These are phyloP conservation scores for Trichoderma virens DNA, from an alignment of 495 filamentous ascomycete genomes.

Conservation along the genomic window DNA sequence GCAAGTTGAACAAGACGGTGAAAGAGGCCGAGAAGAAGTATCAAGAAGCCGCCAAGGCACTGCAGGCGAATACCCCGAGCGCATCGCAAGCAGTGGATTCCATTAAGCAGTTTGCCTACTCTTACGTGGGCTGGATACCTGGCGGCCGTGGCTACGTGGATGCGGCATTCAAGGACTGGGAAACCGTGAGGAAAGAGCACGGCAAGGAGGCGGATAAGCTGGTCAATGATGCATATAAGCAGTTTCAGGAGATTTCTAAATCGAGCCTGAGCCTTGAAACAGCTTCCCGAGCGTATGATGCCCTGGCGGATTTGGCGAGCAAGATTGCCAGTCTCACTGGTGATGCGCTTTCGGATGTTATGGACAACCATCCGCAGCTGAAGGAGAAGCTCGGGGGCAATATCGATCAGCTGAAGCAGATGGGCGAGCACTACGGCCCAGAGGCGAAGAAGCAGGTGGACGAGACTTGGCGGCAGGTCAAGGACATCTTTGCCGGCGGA, in stretches of 20 bases:
- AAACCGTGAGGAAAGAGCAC: conserved; percentile 49
- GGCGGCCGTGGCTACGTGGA: conserved; percentile 56
- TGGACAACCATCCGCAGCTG: conserved; percentile 57
- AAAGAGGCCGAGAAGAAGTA: conserved; percentile 45
- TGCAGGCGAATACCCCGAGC: conserved; percentile 48
- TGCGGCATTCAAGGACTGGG: conserved; percentile 54
- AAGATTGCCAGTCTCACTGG: conserved; percentile 46
- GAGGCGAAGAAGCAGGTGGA: conserved; percentile 63
- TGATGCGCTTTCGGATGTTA: conserved; percentile 47
- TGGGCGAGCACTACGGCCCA: conserved; percentile 56
- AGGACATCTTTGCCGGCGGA: conserved; percentile 46
- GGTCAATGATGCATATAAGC: conserved; percentile 49
- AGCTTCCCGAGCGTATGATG: conserved; percentile 41
- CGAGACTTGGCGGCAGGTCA: conserved; percentile 54
- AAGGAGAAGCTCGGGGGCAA: conserved; percentile 61
- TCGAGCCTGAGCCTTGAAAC: conserved; percentile 44
- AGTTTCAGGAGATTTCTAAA: conserved; percentile 44
- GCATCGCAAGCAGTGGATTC: conserved; percentile 50
- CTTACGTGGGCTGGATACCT: conserved; percentile 59
- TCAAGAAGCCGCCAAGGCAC: conserved; percentile 39
- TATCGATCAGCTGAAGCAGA: conserved; percentile 52
- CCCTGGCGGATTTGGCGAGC: conserved; percentile 44
- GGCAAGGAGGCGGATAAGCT: conserved; percentile 55
- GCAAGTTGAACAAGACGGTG: conserved; percentile 37
- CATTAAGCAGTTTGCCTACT: conserved; percentile 49